These are phyloP conservation scores for Nyctanthes arbortristis DNA, from an alignment of 257 asterid genomes.

Conservation along the genomic window DNA sequence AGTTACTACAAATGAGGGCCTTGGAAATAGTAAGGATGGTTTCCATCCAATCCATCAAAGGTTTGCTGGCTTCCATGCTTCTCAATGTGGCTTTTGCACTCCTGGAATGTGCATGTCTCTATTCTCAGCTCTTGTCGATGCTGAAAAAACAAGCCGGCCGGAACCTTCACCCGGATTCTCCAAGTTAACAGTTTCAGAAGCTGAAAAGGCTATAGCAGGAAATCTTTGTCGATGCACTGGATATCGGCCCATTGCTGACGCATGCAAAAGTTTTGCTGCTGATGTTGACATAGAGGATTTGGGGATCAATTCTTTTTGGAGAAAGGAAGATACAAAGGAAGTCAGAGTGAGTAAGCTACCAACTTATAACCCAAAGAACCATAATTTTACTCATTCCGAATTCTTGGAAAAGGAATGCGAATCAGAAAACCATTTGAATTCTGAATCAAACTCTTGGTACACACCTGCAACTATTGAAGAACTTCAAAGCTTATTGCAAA, in stretches of 20 bases:
- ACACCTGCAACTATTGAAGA: slow-evolving; percentile 54
- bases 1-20: slow-evolving; percentile 71
- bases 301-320: slow-evolving; percentile 66
- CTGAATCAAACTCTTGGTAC: slow-evolving; percentile 52
- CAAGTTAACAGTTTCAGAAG: slow-evolving; percentile 59
- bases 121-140: slow-evolving; percentile 57
- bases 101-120: slow-evolving; percentile 86
- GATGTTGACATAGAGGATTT: slow-evolving; percentile 71
- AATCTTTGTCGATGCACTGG: slow-evolving; percentile 78
- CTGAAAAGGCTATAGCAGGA: slow-evolving; percentile 62
- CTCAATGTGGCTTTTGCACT: slow-evolving; percentile 83
- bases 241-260: slow-evolving; percentile 75
- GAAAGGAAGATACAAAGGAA: slow-evolving; percentile 42
- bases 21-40: slow-evolving; percentile 70
- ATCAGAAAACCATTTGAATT: slow-evolving; percentile 30
- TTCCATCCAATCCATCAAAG: slow-evolving; percentile 74
- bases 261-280: slow-evolving; percentile 67
- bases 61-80: slow-evolving; percentile 73
- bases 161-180: slow-evolving; percentile 52
- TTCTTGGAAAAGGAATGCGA: slow-evolving; percentile 31
- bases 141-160: slow-evolving; percentile 41
- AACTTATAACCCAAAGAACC: slow-evolving; percentile 35
- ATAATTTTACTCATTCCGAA: slow-evolving; percentile 30
- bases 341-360: slow-evolving; percentile 40
- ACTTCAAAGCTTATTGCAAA: slow-evolving; percentile 46